A percentile compares a stretch with the other conserved stretches of the same genome.
Conservation (phyloP, 2,329 filamentous ascomycete species). For the Neofusicoccum kwambonambiense region DNA sequence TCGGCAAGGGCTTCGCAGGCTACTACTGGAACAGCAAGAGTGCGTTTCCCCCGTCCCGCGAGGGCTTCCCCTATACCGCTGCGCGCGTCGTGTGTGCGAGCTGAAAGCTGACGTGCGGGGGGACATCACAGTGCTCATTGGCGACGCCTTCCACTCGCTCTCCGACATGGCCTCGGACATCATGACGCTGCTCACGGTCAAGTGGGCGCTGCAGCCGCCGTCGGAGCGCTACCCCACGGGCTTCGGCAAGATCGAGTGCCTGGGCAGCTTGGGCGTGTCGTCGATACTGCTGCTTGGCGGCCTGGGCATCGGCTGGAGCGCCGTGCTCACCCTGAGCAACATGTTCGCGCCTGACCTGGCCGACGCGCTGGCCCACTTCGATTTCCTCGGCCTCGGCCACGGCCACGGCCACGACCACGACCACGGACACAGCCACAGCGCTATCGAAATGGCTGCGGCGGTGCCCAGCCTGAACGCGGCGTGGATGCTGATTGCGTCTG, state of each 20-base stretch:
- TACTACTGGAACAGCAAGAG: constrained; percentile 90
- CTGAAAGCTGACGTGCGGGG: not conserved
- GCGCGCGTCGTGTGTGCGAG: no score
- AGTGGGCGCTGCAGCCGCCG: constrained; percentile 84
- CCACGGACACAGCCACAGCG: constrained; percentile 37
- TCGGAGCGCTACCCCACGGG: constrained; percentile 82
- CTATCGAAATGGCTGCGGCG: constrained; percentile 45
- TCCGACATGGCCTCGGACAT: constrained; percentile 95
- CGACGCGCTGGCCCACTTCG: constrained; percentile 42
- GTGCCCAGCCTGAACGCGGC: constrained; percentile 87
- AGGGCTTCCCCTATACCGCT: not conserved
- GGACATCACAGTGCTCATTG: constrained; percentile 63
- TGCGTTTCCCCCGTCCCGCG: constrained; percentile 21
- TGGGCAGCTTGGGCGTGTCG: constrained; percentile 90
- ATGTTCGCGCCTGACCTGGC: constrained; percentile 50
- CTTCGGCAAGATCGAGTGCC: constrained; percentile 96
- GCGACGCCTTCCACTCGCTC: constrained; percentile 92
- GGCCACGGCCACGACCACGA: constrained; percentile 53
- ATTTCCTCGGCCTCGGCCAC: constrained; percentile 55
- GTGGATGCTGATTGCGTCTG: constrained; percentile 88
- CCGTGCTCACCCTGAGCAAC: constrained; percentile 56
- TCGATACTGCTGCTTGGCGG: constrained; percentile 86
- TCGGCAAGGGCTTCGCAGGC: constrained; percentile 88
- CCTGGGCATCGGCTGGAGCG: constrained; percentile 79
- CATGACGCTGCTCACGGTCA: constrained; percentile 89